Evolutionary conservation across 2,329 filamentous ascomycete species (phyloP), one percentile per base, ranked within the genome.

Genomic region (Ophiostoma novo-ulmi): DNA sequence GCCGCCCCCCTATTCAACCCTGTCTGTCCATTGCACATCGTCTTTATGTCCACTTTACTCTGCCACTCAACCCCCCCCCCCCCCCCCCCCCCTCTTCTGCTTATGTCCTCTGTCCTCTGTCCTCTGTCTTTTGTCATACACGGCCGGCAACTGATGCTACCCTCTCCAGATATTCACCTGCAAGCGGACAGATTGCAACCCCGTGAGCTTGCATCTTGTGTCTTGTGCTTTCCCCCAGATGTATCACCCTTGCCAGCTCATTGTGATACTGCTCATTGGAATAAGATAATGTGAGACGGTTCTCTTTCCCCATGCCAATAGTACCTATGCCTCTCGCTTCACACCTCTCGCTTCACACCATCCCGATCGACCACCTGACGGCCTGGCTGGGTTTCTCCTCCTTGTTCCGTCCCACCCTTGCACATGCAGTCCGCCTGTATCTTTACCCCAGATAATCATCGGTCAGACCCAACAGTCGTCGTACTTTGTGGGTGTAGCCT

Each of bases 191-290:
- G 52, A 58, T 58, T 44, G 52, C 7, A 26, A 58, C 52, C 52
- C 52, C 52, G 44, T n/a, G 52, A 22, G 20, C 48, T 31, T 58
- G 52, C 26, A 17, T 31, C 7, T n/a, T 20, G 44, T 26, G 17
- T 58, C 52, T 10, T 58, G 8, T 22, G n/a, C 52, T 26, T 26
- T 22, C 1, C 44, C 52, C 52, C 52, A 26, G 52, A 58, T 58
- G 22, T 58, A 13, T 22, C 52, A 58, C 52, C 52, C 52, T 58
- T 58, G 52, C n/a, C 52, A 58, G 52, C 52, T 58, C 52, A 58
- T 58, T 26, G 44, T n/a, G 44, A 48, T 20, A 31, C 52, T 58
- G 20, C 44, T 6, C 39, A 31, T 31, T 39, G 8, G 38, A 8
- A 20, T 48, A 6, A 8, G 14, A 20, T 20, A 20, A 11, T 39